Percentiles rank a stretch among this genome's conserved stretches.
These are phyloP conservation scores for Harringtonia aguacate DNA, from an alignment of 2,329 filamentous ascomycete genomes.

Conservation along the genomic window DNA sequence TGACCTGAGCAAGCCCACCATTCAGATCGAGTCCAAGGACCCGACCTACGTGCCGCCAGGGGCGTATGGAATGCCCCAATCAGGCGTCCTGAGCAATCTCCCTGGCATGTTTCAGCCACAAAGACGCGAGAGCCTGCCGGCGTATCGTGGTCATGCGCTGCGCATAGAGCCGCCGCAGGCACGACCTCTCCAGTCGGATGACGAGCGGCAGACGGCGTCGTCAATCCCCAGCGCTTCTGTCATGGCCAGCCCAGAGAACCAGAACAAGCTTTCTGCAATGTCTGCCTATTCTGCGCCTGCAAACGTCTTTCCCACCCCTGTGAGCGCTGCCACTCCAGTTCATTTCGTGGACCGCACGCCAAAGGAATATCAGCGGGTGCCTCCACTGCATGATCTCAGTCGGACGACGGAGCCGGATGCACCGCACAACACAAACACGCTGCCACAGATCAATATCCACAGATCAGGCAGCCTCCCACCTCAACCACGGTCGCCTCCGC, in stretches of 20 bases:
- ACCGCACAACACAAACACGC: slow-evolving; percentile 34
- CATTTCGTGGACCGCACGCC: slow-evolving; percentile 37
- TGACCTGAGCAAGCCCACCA: slow-evolving; percentile 53
- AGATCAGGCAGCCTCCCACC: slow-evolving; percentile 30
- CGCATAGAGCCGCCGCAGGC: slow-evolving; percentile 54
- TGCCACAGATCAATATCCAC: slow-evolving; percentile 48
- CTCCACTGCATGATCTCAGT: slow-evolving; percentile 48
- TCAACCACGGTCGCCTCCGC: slow-evolving; percentile 31
- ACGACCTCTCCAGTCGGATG: slow-evolving; percentile 42
- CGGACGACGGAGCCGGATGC: slow-evolving; percentile 42
- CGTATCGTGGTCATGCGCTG: slow-evolving; percentile 50
- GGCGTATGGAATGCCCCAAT: slow-evolving; percentile 43
- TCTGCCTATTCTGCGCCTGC: slow-evolving; percentile 36
- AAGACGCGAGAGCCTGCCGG: slow-evolving; percentile 47
- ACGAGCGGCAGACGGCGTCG: slow-evolving; percentile 48
- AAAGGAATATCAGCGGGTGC: slow-evolving; percentile 48
- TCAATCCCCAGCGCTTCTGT: slow-evolving; percentile 48
- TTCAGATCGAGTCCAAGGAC: slow-evolving; percentile 79
- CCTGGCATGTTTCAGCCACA: slow-evolving; percentile 19
- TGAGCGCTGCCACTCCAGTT: slow-evolving; percentile 38
- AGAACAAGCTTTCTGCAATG: slow-evolving; percentile 44
- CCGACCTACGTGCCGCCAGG: slow-evolving; percentile 50
- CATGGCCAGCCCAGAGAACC: slow-evolving; percentile 46
- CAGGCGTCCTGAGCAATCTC: slow-evolving; percentile 11
- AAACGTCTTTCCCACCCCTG: slow-evolving; percentile 50